These are phyloP conservation scores for Saturnispora serradocipensis DNA, from an alignment of 805 yeast genomes.

Conservation along the genomic window DNA sequence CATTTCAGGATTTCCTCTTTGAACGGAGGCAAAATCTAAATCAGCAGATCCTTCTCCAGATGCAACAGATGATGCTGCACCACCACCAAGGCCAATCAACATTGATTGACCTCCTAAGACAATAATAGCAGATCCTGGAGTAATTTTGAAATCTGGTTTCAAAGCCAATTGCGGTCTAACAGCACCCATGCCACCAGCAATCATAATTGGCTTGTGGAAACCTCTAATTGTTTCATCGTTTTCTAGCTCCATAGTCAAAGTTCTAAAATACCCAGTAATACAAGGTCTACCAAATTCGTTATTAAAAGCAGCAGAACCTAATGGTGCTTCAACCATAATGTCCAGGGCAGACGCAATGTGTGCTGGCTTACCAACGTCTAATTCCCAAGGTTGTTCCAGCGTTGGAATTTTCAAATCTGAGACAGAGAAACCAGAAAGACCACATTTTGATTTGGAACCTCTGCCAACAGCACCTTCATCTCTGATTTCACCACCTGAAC, in stretches of 20 bases:
- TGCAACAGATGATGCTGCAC: conserved; percentile 97
- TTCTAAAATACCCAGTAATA: conserved; percentile 92
- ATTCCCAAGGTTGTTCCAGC: conserved; percentile 90
- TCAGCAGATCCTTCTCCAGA: conserved; percentile 95
- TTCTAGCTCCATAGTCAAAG: conserved; percentile 72
- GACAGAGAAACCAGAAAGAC: conserved; percentile 86
- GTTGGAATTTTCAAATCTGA: conserved; percentile 84
- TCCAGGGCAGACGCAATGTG: conserved; percentile 91
- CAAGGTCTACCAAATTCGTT: conserved; percentile 99
- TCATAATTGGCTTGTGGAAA: conserved; percentile 97
- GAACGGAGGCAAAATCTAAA: conserved; percentile 96
- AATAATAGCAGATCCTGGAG: conserved; percentile 85
- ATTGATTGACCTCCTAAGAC: conserved; percentile 97
- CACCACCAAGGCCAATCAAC: conserved; percentile 99
- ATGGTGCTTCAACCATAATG: conserved; percentile 94
- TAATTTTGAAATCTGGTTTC: conserved; percentile 68
- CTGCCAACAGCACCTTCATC: conserved; percentile 99
- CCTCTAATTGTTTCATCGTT: conserved; percentile 75
- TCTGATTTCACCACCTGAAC: conserved; percentile 99
- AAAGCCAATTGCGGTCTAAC: conserved; percentile 88
- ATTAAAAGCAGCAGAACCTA: conserved; percentile 97
- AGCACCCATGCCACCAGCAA: conserved; percentile 99
- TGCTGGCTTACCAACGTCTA: conserved; percentile 77
- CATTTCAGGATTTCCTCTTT: conserved; percentile 98
- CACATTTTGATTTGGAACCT: conserved; percentile 96